A percentile compares a stretch with the other conserved stretches of the same genome.
These are phyloP conservation scores for Camelina sativa DNA, from an alignment of 345 rosid species.

Conservation along the genomic window DNA sequence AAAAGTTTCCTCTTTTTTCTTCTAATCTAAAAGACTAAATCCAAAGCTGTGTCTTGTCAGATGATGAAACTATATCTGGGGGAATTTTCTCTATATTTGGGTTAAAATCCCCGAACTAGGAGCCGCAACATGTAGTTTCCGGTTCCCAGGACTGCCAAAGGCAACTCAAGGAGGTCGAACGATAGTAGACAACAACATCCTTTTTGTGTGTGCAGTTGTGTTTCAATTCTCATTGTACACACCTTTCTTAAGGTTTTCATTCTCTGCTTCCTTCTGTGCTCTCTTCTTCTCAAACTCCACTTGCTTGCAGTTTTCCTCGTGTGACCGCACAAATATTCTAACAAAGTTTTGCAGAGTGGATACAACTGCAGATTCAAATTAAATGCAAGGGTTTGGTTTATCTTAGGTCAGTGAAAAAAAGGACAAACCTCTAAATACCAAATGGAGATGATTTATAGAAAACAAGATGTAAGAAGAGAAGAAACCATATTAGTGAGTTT, in stretches of 20 bases:
- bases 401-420: slow-evolving; percentile 20
- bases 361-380: slow-evolving; percentile 58
- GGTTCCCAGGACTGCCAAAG: slow-evolving; percentile 6
- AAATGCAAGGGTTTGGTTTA: slow-evolving; percentile 23
- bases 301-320: slow-evolving; percentile 74
- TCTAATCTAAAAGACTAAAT: slow-evolving; percentile 37
- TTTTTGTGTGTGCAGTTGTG: slow-evolving; percentile 14
- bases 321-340: slow-evolving; percentile 75
- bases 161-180: slow-evolving; percentile 27
- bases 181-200: slow-evolving; percentile 27
- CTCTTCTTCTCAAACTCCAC: slow-evolving; percentile 68
- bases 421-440: slow-evolving; percentile 6
- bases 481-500: slow-evolving; percentile 22
- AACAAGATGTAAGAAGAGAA: slow-evolving; percentile 6
- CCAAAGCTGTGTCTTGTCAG: slow-evolving; percentile 29
- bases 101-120: slow-evolving; percentile 13
- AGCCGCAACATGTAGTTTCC: slow-evolving; percentile 21
- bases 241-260: slow-evolving; percentile 51
- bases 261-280: slow-evolving; percentile 56
- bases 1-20: slow-evolving; percentile 36
- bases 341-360: slow-evolving; percentile 80
- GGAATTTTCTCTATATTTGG: slow-evolving; percentile 10
- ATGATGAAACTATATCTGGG: slow-evolving; percentile 23
- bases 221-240: slow-evolving; percentile 39
- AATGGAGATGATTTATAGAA: background rate